These are phyloP conservation scores for Chaetomium fimeti DNA, from an alignment of 495 filamentous ascomycete genomes.

Conservation along the genomic window DNA sequence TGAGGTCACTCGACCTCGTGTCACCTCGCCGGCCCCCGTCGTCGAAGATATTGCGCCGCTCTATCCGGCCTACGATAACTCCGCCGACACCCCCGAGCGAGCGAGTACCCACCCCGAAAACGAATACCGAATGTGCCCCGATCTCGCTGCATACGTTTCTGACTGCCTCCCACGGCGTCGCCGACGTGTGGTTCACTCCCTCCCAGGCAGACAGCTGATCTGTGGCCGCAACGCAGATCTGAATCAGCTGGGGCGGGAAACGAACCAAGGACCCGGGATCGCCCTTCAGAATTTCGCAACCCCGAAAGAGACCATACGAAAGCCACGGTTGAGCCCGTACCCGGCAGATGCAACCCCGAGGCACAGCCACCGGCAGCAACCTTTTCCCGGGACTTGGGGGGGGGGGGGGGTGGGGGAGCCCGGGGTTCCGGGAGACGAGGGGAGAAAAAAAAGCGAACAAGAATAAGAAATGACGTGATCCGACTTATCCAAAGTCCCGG, in stretches of 20 bases:
- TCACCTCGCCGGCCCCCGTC: constrained; percentile 28
- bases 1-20: constrained; percentile 37
- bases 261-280: background rate
- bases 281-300: background rate
- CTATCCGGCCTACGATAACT: background rate
- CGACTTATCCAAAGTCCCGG: background rate
- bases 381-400: background rate
- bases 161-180: background rate
- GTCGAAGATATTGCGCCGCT: background rate
- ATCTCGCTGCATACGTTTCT: background rate
- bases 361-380: background rate
- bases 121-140: background rate
- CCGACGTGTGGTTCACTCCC: background rate
- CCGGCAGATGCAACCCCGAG: background rate
- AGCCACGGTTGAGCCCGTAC: background rate
- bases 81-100: background rate
- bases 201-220: background rate
- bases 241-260: background rate
- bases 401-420: too few relatives aligned
- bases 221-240: background rate
- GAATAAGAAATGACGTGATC: background rate
- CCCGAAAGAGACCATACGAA: background rate
- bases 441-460: background rate
- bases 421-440: too few relatives aligned
- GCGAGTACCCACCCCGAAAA: background rate